Conservation (phyloP, 1,139 yeast genomes). For the Candida dubliniensis region DNA sequence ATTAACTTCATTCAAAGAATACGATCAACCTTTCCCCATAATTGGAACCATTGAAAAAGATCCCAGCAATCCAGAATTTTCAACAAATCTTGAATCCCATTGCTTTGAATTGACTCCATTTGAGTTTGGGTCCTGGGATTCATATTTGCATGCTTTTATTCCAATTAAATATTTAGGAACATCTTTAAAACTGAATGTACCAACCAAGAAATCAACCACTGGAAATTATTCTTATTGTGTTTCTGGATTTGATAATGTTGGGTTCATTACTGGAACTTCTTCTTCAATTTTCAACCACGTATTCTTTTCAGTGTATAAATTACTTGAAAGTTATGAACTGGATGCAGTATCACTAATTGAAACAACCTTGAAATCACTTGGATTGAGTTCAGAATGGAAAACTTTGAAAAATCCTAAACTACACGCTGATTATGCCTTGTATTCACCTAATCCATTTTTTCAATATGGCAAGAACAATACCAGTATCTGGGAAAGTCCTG, state of each 20-base stretch:
- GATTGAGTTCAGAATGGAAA: conserved; percentile 33
- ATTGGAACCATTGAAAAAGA: conserved; percentile 36
- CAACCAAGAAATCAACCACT: conserved; percentile 18
- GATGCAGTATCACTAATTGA: conserved; percentile 43
- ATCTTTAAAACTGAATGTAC: conserved; percentile 32
- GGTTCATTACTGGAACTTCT: conserved; percentile 71
- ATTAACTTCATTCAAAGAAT: conserved; percentile 20
- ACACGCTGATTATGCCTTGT: conserved; percentile 68
- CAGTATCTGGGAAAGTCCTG: conserved; percentile 17
- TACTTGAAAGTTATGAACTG: conserved; percentile 37
- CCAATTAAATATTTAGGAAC: conserved; percentile 58
- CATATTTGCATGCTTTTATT: conserved; percentile 48
- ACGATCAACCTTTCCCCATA: conserved; percentile 45
- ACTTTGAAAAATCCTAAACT: conserved; percentile 24
- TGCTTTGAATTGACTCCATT: conserved; percentile 59
- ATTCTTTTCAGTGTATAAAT: conserved; percentile 46
- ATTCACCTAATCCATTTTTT: conserved; percentile 75
- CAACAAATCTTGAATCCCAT: conserved; percentile 29
- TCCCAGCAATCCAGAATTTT: conserved; percentile 20
- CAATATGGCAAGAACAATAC: conserved; percentile 18
- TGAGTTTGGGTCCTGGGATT: conserved; percentile 73
- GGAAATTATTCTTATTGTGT: conserved; percentile 43
- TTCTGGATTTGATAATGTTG: conserved; percentile 67
- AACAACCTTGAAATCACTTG: conserved; percentile 48
- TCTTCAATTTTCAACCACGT: conserved; percentile 67